phyloP scores from a whole-genome alignment of 495 filamentous ascomycete species.

The Penicillium roqueforti region DNA sequence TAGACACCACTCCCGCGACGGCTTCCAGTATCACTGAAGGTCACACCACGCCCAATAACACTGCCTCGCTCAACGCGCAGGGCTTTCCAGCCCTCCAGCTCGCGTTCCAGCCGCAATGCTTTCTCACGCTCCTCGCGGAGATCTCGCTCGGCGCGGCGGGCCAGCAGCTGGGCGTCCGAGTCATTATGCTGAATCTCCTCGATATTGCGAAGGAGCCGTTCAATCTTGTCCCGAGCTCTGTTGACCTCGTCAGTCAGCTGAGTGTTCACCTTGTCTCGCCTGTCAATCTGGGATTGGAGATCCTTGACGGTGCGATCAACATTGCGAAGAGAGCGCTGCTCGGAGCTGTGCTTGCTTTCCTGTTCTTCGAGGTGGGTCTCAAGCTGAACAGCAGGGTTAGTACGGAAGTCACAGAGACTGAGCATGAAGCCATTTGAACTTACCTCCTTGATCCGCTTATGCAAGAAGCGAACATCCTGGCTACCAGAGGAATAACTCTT shows the following conservation, averaged over 20 bases:
- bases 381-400: conserved; percentile 54
- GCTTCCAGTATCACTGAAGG: conserved; percentile 41
- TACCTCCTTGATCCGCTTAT: conserved; percentile 95
- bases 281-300: conserved; percentile 86
- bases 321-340: conserved; percentile 83
- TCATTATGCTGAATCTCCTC: conserved; percentile 90
- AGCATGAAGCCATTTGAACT: conserved; percentile 18
- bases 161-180: conserved; percentile 69
- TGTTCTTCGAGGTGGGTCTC: conserved; percentile 88
- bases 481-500: conserved; percentile 93
- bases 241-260: conserved; percentile 78
- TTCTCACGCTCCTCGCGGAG: conserved; percentile 87
- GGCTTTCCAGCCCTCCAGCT: conserved; percentile 81
- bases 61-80: conserved; percentile 59
- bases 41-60: conserved; percentile 29
- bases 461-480: conserved; percentile 91
- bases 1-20: conserved; percentile 39
- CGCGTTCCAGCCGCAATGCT: conserved; percentile 73
- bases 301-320: conserved; percentile 94
- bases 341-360: conserved; percentile 69
- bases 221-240: conserved; percentile 82
- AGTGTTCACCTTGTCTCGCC: conserved; percentile 76
- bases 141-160: conserved; percentile 83
- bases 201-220: conserved; percentile 81
- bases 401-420: neutral